Evolutionary conservation across 106 monocot genomes (phyloP), one percentile per base, ranked within the genome.

Genomic region (Phalaenopsis equestris): DNA sequence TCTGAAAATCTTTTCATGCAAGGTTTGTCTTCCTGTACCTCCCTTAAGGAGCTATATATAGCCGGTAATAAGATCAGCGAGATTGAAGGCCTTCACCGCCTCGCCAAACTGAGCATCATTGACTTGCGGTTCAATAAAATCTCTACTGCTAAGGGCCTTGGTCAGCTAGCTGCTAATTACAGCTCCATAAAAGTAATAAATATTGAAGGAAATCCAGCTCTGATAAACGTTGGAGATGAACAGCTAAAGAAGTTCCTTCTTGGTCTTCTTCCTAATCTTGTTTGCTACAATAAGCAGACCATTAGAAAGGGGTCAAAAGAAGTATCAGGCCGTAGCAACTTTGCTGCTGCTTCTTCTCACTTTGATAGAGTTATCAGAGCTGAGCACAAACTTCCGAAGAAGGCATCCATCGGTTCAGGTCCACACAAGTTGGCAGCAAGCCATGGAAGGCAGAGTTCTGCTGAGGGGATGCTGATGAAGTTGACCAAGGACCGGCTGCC

Each of bases 31-130:
- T 85, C 87, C 9, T 97, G 96, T 81, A 87, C 85, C 30, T 86
- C 89, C 18, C 49, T 97, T 39, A 97, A 90, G 75, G 96, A 97
- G 84, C 82, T 97, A 3, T 94, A 97, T 58, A 67, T 97, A 36
- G 87, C 86, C 41, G 87, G 90, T 10, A 97, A 97, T 86, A 97
- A 97, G 82, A 94, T 97, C 77, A 88, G 94, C 77, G 94, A 97
- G 75, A 83, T 97, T 8, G 96, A 97, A 78, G 94, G 96, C 49
- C 92, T 97, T 43, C 94, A 97, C 75, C 86, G 96, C 3, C 89
- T 97, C 41, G 89, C 93, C 55, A 97, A 94, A 79, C 79, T 97
- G 45, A 84, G 86, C 56, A 75, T 89, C 18, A 58, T 97, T 7
- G 96, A 97, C 79, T 19, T 97, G 73, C 81, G 88, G 37, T 78